phyloP scores from a whole-genome alignment of 768 basidiomycete genomes.

The Agrocybe chaxingu region DNA sequence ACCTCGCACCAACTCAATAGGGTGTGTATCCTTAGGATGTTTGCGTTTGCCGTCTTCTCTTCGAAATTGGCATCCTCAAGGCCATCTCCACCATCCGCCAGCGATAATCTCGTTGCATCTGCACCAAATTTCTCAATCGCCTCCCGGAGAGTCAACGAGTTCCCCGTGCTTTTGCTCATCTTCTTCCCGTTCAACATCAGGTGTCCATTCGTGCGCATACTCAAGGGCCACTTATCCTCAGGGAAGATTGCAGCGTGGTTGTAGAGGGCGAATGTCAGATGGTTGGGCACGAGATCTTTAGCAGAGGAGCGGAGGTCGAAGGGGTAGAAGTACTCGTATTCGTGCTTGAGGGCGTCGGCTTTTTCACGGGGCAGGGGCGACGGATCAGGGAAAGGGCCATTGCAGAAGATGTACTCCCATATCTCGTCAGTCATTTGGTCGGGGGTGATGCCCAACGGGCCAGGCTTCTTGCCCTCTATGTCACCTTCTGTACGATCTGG shows the following conservation, averaged over 20 bases:
- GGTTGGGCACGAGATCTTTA: slow-evolving; percentile 95
- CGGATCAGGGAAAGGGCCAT: slow-evolving; percentile 69
- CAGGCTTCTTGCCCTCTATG: slow-evolving; percentile 75
- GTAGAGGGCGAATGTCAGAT: slow-evolving; percentile 92
- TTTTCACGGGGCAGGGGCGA: slow-evolving; percentile 71
- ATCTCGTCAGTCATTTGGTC: slow-evolving; percentile 97
- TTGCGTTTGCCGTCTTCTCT: slow-evolving; percentile 96
- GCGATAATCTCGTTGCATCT: slow-evolving; percentile 85
- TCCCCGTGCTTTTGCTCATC: slow-evolving; percentile 98
- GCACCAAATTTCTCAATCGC: slow-evolving; percentile 94
- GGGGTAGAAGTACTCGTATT: slow-evolving; percentile 97
- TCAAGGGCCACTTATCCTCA: slow-evolving; percentile 82
- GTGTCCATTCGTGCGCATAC: slow-evolving; percentile 95
- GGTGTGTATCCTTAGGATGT: slow-evolving; percentile 90
- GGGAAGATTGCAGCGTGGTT: slow-evolving; percentile 95
- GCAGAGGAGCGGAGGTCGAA: slow-evolving; percentile 97
- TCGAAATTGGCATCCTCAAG: slow-evolving; percentile 99
- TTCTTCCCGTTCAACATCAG: slow-evolving; percentile 97
- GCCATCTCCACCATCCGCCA: slow-evolving; percentile 97
- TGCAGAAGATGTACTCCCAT: slow-evolving; percentile 91
- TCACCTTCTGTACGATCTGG: slow-evolving; percentile 45
- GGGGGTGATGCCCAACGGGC: slow-evolving; percentile 79
- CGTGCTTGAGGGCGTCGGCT: slow-evolving; percentile 80
- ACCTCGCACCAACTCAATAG: slow-evolving; percentile 88
- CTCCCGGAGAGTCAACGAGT: slow-evolving; percentile 87